These are phyloP conservation scores for Chrysochromulina tobinii DNA, from an alignment of 78 protist species.

Conservation along the genomic window DNA sequence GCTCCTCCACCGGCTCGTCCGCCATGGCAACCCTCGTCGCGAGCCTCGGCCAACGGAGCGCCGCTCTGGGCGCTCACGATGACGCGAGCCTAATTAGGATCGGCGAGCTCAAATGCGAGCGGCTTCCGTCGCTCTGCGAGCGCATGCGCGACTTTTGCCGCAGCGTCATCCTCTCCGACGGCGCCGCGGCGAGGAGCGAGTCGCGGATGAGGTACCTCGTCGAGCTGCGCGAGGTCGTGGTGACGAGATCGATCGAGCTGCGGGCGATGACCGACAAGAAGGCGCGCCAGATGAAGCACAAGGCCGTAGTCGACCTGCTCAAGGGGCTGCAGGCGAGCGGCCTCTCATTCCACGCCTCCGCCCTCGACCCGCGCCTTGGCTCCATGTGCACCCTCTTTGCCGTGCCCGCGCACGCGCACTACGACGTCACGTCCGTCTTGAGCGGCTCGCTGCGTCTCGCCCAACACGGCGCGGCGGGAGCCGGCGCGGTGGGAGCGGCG, in stretches of 20 bases:
- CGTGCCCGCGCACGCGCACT: not conserved
- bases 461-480: too few species aligned
- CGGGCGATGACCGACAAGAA: not conserved
- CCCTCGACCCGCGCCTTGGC: not conserved
- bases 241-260: not conserved
- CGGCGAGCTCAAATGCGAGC: not conserved
- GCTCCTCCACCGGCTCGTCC: too few species aligned
- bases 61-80: too few species aligned
- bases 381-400: not conserved
- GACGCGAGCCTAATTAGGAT: too few species aligned
- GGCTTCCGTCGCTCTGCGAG: not conserved
- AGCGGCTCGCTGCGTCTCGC: not conserved
- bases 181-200: not conserved
- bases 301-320: constrained; percentile 53
- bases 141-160: not conserved
- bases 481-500: too few species aligned
- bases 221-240: not conserved
- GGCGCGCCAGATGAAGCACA: constrained; percentile 31
- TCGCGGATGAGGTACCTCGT: not conserved
- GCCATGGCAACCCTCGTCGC: too few species aligned
- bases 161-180: not conserved
- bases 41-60: too few species aligned
- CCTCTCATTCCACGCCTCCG: constrained; percentile 18
- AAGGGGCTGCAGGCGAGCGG: constrained; percentile 9
- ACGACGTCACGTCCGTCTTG: too few species aligned